Conservation (phyloP, 2,329 filamentous ascomycete genomes). For the Chaetomium sp. region DNA sequence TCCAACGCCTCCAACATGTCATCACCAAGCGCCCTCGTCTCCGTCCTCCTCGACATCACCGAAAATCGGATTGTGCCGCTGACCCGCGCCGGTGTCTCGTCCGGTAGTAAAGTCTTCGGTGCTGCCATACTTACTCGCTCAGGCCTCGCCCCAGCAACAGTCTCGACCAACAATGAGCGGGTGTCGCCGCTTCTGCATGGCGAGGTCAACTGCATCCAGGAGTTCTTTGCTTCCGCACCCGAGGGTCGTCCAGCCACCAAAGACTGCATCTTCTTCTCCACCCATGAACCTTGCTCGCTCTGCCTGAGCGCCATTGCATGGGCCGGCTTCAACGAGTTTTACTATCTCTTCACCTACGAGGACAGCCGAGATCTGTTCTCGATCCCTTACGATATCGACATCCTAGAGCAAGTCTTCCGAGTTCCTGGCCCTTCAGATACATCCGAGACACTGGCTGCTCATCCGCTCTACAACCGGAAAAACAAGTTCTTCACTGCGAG, state of each 20-base stretch:
- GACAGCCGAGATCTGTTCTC: slow-evolving; percentile 58
- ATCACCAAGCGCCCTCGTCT: slow-evolving; percentile 42
- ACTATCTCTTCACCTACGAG: slow-evolving; percentile 62
- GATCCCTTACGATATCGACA: slow-evolving; percentile 61
- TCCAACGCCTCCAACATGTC: slow-evolving; percentile 22
- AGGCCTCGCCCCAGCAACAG: slow-evolving; percentile 48
- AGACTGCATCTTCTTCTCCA: slow-evolving; percentile 60
- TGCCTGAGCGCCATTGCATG: slow-evolving; percentile 61
- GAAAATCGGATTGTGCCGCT: slow-evolving; percentile 55
- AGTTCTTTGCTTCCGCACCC: slow-evolving; percentile 52
- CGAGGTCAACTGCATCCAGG: slow-evolving; percentile 63
- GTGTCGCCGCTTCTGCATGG: slow-evolving; percentile 59
- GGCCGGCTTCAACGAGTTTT: slow-evolving; percentile 59
- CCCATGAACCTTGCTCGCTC: slow-evolving; percentile 61
- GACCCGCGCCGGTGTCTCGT: slow-evolving; percentile 51
- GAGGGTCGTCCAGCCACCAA: slow-evolving; percentile 38
- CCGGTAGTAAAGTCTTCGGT: slow-evolving; percentile 59
- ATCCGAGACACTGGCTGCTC: slow-evolving; percentile 42
- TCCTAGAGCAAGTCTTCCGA: slow-evolving; percentile 57
- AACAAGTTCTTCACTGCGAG: slow-evolving; percentile 58
- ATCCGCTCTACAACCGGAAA: slow-evolving; percentile 55
- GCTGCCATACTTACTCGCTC: slow-evolving; percentile 54
- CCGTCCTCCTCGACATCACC: slow-evolving; percentile 46
- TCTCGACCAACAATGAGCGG: slow-evolving; percentile 59
- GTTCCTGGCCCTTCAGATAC: slow-evolving; percentile 47